These are phyloP conservation scores for Cucurbita argyrosperma DNA, from an alignment of 306 rosid genomes.

Conservation along the genomic window DNA sequence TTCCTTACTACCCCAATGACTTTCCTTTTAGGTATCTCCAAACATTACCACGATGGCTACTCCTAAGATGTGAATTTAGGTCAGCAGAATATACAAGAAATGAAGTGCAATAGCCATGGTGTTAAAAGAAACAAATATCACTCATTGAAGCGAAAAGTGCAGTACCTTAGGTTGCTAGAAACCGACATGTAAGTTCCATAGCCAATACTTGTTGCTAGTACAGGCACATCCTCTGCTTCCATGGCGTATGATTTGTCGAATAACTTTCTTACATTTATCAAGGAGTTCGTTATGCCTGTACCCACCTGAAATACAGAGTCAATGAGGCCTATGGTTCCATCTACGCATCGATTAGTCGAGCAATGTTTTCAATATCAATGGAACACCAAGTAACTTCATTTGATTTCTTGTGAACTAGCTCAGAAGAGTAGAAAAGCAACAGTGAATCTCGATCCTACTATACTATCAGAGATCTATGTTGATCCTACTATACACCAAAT, in stretches of 20 bases:
- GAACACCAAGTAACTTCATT: background rate
- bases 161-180: constrained; percentile 90
- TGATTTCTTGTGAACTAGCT: background rate
- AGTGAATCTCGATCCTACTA: too few relatives aligned
- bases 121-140: background rate
- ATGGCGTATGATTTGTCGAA: constrained; percentile 47
- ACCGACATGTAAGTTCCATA: constrained; percentile 87
- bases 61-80: background rate
- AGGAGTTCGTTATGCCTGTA: constrained; percentile 71
- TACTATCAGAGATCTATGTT: too few relatives aligned
- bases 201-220: constrained; percentile 69
- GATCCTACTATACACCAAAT: too few relatives aligned
- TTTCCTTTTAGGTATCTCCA: background rate
- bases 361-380: background rate
- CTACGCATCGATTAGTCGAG: background rate
- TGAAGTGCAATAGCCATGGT: background rate
- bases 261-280: constrained; percentile 62
- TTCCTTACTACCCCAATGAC: background rate
- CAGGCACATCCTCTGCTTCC: constrained; percentile 75
- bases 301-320: constrained; percentile 41
- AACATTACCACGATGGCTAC: background rate
- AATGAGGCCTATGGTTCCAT: background rate
- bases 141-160: background rate
- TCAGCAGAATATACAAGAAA: background rate
- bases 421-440: too few relatives aligned